phyloP scores from a whole-genome alignment of 2,329 filamentous ascomycete species.

The Basipetospora chlamydospora region DNA sequence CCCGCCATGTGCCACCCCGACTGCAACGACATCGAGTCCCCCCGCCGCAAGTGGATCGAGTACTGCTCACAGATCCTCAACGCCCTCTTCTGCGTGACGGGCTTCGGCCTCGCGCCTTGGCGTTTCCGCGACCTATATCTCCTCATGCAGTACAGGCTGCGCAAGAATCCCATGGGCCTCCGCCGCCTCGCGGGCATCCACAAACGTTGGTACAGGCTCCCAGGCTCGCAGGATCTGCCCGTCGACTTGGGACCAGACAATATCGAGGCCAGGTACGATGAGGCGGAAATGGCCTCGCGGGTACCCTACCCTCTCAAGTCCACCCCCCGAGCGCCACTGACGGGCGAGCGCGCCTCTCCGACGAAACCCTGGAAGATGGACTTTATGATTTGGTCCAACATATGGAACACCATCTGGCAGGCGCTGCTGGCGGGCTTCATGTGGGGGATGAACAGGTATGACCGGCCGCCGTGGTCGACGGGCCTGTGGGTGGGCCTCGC shows the following conservation, averaged over 20 bases:
- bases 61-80: slow-evolving; percentile 63
- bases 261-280: slow-evolving; percentile 18
- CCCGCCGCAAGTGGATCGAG: slow-evolving; percentile 74
- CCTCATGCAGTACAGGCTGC: slow-evolving; percentile 48
- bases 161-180: slow-evolving; percentile 38
- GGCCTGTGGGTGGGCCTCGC: slow-evolving; percentile 65
- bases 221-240: slow-evolving; percentile 47
- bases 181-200: slow-evolving; percentile 61
- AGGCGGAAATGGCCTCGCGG: slow-evolving; percentile 19
- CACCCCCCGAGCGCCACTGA: slow-evolving; percentile 54
- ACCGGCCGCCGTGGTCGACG: slow-evolving; percentile 66
- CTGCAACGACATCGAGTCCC: slow-evolving; percentile 60
- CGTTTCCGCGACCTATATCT: slow-evolving; percentile 68
- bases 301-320: slow-evolving; percentile 46
- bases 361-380: slow-evolving; percentile 65
- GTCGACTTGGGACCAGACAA: slow-evolving; percentile 30
- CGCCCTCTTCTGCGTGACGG: slow-evolving; percentile 68
- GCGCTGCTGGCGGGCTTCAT: slow-evolving; percentile 61
- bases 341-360: slow-evolving; percentile 52
- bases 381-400: slow-evolving; percentile 63
- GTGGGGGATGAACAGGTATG: slow-evolving; percentile 63
- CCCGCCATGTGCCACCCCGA: slow-evolving; percentile 57
- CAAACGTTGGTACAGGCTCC: slow-evolving; percentile 59
- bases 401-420: slow-evolving; percentile 69
- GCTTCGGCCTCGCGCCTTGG: slow-evolving; percentile 75